Evolutionary conservation across 2,329 filamentous ascomycete species (phyloP).

Genomic region (Trichoderma sp.): DNA sequence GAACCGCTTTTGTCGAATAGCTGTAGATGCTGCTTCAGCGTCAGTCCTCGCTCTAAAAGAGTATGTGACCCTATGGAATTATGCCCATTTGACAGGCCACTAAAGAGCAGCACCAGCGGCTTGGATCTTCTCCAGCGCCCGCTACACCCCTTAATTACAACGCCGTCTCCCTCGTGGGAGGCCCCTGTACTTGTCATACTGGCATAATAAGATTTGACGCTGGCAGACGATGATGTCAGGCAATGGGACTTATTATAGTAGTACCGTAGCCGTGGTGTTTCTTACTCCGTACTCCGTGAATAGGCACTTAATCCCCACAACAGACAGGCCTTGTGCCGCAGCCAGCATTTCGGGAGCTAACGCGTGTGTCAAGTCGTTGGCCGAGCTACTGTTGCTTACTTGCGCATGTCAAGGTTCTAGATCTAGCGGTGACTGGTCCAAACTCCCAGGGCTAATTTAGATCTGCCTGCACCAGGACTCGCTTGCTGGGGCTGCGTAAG

Average conservation of each 20-base stretch:
- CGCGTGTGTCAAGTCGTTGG: slow-evolving; percentile 55
- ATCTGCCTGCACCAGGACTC: slow-evolving; percentile 52
- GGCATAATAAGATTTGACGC: neutral
- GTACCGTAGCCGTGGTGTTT: neutral
- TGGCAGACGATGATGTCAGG: neutral
- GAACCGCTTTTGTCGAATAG: neutral
- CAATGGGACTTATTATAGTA: neutral
- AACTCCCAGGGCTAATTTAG: slow-evolving; percentile 55
- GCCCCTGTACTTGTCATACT: neutral
- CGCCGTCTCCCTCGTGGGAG: neutral
- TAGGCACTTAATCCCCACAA: slow-evolving; percentile 51
- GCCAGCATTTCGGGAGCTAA: slow-evolving; percentile 53
- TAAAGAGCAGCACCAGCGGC: neutral
- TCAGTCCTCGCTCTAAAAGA: neutral
- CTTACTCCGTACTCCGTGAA: slow-evolving; percentile 22
- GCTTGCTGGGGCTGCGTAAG: slow-evolving; percentile 45
- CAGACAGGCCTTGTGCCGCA: slow-evolving; percentile 41
- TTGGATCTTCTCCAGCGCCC: neutral
- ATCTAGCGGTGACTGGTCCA: slow-evolving; percentile 54
- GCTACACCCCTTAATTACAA: neutral
- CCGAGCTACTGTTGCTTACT: slow-evolving; percentile 27
- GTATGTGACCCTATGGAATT: neutral
- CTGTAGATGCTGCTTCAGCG: neutral
- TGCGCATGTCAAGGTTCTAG: slow-evolving; percentile 44
- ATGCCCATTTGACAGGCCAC: too few relatives aligned